Percentiles rank a stretch among this genome's conserved stretches.
Evolutionary conservation across 208 protist species (phyloP).

Genomic region (Trichomonas gallinae): DNA sequence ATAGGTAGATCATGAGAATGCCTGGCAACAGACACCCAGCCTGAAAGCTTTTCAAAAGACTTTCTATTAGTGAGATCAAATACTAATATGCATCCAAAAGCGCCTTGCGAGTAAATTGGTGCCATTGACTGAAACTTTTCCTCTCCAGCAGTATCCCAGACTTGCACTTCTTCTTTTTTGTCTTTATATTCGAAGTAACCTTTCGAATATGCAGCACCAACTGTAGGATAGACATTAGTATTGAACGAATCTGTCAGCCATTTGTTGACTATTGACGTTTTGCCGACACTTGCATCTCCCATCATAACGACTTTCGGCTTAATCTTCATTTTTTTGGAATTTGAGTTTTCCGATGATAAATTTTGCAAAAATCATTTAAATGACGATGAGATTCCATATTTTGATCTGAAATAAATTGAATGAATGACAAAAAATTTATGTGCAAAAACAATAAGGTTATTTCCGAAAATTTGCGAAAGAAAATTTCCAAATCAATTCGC

Average conservation of each 20-base stretch:
- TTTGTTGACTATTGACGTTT: not conserved
- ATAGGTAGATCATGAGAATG: not conserved
- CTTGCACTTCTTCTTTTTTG: not conserved
- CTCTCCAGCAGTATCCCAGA: constrained; percentile 5
- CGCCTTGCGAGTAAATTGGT: not conserved
- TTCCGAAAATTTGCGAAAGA: too few relatives aligned
- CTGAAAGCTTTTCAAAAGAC: not conserved
- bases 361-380: too few relatives aligned
- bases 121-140: not conserved
- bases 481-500: too few relatives aligned
- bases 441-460: too few relatives aligned
- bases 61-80: not conserved
- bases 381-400: too few relatives aligned
- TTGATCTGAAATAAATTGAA: too few relatives aligned
- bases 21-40: not conserved
- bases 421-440: too few relatives aligned
- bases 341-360: too few relatives aligned
- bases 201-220: not conserved
- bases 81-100: not conserved
- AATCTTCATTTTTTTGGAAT: not conserved
- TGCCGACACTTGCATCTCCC: not conserved
- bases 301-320: not conserved
- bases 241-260: not conserved
- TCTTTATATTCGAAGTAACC: not conserved
- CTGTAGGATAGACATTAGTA: not conserved